phyloP scores from a whole-genome alignment of 495 filamentous ascomycete species.

The Geopyxis carbonaria region DNA sequence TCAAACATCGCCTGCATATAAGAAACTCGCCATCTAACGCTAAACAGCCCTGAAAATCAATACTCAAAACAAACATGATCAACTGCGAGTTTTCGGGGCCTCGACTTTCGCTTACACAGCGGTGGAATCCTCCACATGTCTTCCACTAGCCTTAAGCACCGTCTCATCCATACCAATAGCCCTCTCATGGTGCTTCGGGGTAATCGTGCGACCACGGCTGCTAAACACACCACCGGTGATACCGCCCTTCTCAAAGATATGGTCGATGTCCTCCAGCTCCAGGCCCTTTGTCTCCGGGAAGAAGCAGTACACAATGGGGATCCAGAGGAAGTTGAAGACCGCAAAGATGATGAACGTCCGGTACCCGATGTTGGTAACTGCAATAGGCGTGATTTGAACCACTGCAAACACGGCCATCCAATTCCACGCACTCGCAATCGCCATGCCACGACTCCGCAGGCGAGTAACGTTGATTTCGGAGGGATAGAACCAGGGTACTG shows the following conservation, averaged over 20 bases:
- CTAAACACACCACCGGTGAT: slow-evolving; percentile 10
- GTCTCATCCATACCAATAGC: slow-evolving; percentile 1
- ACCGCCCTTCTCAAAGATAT: slow-evolving; percentile 28
- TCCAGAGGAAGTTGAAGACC: slow-evolving; percentile 26
- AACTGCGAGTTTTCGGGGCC: too few species aligned
- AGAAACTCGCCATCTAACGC: too few species aligned
- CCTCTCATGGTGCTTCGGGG: too few species aligned
- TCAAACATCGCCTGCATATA: too few species aligned
- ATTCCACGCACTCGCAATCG: slow-evolving; percentile 30
- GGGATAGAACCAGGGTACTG: slow-evolving; percentile 26
- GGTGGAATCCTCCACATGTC: slow-evolving; percentile 9
- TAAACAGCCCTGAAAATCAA: too few species aligned
- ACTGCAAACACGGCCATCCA: slow-evolving; percentile 37
- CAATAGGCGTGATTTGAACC: slow-evolving; percentile 34
- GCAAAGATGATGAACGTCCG: slow-evolving; percentile 36
- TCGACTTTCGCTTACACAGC: too few species aligned
- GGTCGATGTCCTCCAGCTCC: slow-evolving; percentile 33
- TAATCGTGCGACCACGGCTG: slow-evolving; percentile 7
- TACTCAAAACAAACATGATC: too few species aligned
- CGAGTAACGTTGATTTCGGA: slow-evolving; percentile 5
- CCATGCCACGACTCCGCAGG: slow-evolving; percentile 26
- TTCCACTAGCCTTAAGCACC: slow-evolving; percentile 1
- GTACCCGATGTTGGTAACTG: slow-evolving; percentile 32
- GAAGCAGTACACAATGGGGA: slow-evolving; percentile 29
- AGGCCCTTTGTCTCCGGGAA: slow-evolving; percentile 33